These are phyloP conservation scores for Calonectria henricotiae DNA, from an alignment of 2,329 filamentous ascomycete species.

Conservation along the genomic window DNA sequence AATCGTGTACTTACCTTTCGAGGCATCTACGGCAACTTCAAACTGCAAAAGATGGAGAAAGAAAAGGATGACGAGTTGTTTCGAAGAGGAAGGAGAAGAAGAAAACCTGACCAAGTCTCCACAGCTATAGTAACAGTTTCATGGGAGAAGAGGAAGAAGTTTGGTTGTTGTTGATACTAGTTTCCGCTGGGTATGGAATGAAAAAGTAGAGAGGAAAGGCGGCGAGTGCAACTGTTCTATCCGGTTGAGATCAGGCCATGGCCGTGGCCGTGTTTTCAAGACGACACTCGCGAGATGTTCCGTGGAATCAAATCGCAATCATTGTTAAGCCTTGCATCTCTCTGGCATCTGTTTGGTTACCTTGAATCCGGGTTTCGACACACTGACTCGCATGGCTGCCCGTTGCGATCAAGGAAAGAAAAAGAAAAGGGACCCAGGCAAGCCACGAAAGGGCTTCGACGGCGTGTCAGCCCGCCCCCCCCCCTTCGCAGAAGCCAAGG, in stretches of 20 bases:
- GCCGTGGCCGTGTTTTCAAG: constrained; percentile 28
- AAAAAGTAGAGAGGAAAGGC: background rate
- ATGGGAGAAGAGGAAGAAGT: background rate
- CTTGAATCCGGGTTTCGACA: constrained; percentile 10
- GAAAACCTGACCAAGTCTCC: constrained; percentile 1
- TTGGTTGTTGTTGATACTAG: constrained; percentile 14
- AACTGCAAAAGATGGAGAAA: background rate
- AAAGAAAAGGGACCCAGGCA: background rate
- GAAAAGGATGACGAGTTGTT: background rate
- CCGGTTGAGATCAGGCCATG: constrained; percentile 22
- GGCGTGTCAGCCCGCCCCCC: constrained; percentile 12
- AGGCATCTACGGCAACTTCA: constrained; percentile 28
- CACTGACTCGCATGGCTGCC: constrained; percentile 19
- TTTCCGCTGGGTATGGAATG: background rate
- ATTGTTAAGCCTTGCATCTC: constrained; percentile 34
- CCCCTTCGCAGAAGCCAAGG: background rate
- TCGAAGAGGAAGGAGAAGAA: background rate
- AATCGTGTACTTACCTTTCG: constrained; percentile 34
- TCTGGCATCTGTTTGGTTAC: constrained; percentile 30
- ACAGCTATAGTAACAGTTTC: constrained; percentile 20
- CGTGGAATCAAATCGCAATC: constrained; percentile 27
- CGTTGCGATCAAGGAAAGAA: constrained; percentile 8
- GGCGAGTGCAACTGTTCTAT: background rate
- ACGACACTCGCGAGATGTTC: constrained; percentile 4
- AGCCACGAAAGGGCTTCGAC: constrained; percentile 1